A percentile compares a stretch with the other conserved stretches of the same genome.
Evolutionary conservation across 1,139 yeast genomes (phyloP).

Genomic region (Debaryomyces udenii): DNA sequence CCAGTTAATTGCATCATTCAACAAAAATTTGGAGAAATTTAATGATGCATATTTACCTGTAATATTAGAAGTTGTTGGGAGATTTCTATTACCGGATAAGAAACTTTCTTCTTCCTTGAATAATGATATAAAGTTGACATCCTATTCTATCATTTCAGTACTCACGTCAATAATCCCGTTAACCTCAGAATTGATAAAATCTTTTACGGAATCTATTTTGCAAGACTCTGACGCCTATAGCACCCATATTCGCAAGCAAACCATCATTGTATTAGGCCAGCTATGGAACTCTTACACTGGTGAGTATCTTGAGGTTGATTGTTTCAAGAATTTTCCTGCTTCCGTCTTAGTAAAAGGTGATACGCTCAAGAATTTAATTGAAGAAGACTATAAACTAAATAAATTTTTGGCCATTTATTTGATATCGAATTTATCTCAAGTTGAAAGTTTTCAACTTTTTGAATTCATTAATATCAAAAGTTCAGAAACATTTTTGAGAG

Average conservation of each 20-base stretch:
- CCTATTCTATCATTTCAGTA: slow-evolving; percentile 80
- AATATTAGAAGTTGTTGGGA: slow-evolving; percentile 60
- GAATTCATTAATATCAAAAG: slow-evolving; percentile 24
- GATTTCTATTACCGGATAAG: slow-evolving; percentile 42
- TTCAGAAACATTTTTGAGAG: slow-evolving; percentile 26
- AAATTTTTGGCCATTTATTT: slow-evolving; percentile 36
- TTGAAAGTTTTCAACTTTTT: slow-evolving; percentile 26
- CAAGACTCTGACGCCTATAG: slow-evolving; percentile 25
- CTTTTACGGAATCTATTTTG: slow-evolving; percentile 69
- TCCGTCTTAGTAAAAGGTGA: slow-evolving; percentile 18
- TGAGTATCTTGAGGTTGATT: slow-evolving; percentile 19
- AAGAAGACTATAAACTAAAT: slow-evolving; percentile 33
- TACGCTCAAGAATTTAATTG: slow-evolving; percentile 21
- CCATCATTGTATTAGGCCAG: slow-evolving; percentile 46
- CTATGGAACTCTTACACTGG: slow-evolving; percentile 39
- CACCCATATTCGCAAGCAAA: slow-evolving; percentile 28
- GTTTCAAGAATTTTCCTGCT: slow-evolving; percentile 23
- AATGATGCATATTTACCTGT: slow-evolving; percentile 49
- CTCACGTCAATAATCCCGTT: slow-evolving; percentile 73
- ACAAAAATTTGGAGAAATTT: slow-evolving; percentile 32
- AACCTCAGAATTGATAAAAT: slow-evolving; percentile 60
- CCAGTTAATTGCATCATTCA: slow-evolving; percentile 50
- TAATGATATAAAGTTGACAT: slow-evolving; percentile 76
- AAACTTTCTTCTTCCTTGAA: slow-evolving; percentile 36
- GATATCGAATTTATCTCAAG: slow-evolving; percentile 21